Evolutionary conservation across 2,329 filamentous ascomycete species (phyloP), one percentile per base, ranked within the genome.

Genomic region (Rasamsonia emersonii): DNA sequence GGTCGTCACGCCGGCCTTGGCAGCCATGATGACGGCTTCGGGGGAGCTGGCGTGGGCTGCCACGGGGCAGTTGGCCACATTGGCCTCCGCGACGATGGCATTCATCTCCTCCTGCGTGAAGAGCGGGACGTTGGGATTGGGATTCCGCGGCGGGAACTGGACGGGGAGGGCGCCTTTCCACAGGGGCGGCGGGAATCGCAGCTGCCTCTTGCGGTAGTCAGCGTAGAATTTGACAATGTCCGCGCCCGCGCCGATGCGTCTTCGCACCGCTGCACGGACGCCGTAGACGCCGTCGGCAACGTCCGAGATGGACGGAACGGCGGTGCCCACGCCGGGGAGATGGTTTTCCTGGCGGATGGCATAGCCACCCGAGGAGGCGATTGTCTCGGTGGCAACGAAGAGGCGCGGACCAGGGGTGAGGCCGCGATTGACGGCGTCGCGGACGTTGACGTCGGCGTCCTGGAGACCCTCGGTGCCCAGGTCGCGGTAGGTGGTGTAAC

Each of bases 401-500:
- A 75, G 58, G 2, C 72, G 63, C 0, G 72, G 71, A 0, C 72
- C 72, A 0, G 70, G 68, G 2, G 62, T 65, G 8, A 75, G 45
- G 4, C 70, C 71, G 5, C 71, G 65, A 39, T 70, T 70, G 43
- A 75, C 64, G 19, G 65, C 62, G 46, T 75, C 68, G 7, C 71
- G 61, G 3, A 75, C 49, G 33, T 64, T 64, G 23, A 62, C 62
- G 46, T 75, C 71, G 17, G 63, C 62, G 21, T 66, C 62, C 17
- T 59, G 55, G 37, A 73, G 59, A 0, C 63, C 62, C 43, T 75
- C 71, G 3, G 68, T 70, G 9, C 71, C 70, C 1, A 75, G 59
- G 45, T 75, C 71, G 7, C 71, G 60, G 47, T 73, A 74, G 2
- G 71, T 75, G 0, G 71, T 78, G 54, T 70, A 77, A 5, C 73